These are phyloP conservation scores for Xylariomycetidae sp. DNA, from an alignment of 2,329 filamentous ascomycete species.

Conservation along the genomic window DNA sequence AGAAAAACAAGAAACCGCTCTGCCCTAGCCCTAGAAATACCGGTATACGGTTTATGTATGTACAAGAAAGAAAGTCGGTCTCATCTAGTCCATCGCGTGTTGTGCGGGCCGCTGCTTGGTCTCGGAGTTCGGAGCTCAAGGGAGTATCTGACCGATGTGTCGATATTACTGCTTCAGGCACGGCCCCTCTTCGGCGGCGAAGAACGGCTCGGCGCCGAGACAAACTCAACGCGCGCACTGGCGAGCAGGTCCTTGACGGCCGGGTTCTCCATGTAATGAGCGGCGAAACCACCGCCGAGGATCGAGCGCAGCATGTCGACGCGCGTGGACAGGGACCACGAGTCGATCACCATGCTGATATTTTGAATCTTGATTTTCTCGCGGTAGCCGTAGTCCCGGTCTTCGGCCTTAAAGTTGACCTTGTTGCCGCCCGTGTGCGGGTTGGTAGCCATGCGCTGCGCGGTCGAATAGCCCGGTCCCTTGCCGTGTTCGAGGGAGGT, in stretches of 20 bases:
- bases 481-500: constrained; percentile 49
- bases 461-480: constrained; percentile 49
- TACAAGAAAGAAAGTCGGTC: too few species aligned
- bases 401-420: constrained; percentile 34
- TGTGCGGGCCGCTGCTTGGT: too few species aligned
- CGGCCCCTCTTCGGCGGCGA: constrained; percentile 10
- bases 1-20: too few species aligned
- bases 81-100: too few species aligned
- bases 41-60: too few species aligned
- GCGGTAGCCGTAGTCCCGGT: constrained; percentile 46
- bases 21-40: too few species aligned
- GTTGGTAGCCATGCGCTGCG: constrained; percentile 33
- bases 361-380: constrained; percentile 44
- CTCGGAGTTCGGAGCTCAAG: too few species aligned
- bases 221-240: constrained; percentile 25
- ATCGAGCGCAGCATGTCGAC: constrained; percentile 42
- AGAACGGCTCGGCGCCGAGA: constrained; percentile 16
- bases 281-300: constrained; percentile 38
- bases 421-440: constrained; percentile 36
- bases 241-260: constrained; percentile 30
- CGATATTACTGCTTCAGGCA: too few species aligned
- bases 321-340: constrained; percentile 44
- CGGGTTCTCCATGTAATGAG: constrained; percentile 35
- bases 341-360: constrained; percentile 39
- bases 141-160: too few species aligned